Evolutionary conservation across 2,329 filamentous ascomycete species (phyloP).

Genomic region (Paecilomyces formosus): DNA sequence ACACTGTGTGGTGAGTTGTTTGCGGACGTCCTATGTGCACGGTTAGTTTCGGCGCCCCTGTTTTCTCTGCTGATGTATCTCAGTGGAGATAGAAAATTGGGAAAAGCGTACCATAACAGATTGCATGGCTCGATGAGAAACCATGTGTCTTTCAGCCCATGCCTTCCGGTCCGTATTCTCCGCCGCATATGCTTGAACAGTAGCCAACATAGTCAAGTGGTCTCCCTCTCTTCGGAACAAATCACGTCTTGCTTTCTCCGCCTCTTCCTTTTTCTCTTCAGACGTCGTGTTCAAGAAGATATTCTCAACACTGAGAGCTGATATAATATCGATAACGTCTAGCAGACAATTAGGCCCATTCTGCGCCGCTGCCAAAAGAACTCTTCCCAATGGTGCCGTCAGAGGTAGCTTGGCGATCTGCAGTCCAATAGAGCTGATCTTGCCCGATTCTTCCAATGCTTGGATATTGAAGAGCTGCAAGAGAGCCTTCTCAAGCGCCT

Average conservation of each 20-base stretch:
- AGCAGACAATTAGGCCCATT: conserved; percentile 65
- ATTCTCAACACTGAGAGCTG: conserved; percentile 57
- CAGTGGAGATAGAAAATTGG: not conserved
- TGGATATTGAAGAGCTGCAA: conserved; percentile 72
- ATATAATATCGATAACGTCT: conserved; percentile 79
- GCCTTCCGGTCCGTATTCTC: conserved; percentile 52
- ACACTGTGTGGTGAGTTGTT: conserved; percentile 53
- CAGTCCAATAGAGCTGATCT: conserved; percentile 64
- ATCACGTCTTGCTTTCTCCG: conserved; percentile 47
- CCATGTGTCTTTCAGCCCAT: conserved; percentile 53
- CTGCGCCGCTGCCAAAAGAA: conserved; percentile 70
- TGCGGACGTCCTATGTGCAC: conserved; percentile 47
- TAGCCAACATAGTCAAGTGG: conserved; percentile 55
- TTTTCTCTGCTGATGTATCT: not conserved
- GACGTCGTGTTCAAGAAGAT: conserved; percentile 54
- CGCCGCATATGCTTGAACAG: conserved; percentile 52
- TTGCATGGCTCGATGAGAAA: conserved; percentile 59
- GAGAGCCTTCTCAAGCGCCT: conserved; percentile 74
- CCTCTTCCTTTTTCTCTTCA: conserved; percentile 54
- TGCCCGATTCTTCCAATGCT: conserved; percentile 63
- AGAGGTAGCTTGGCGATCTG: conserved; percentile 80
- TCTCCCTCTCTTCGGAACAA: conserved; percentile 56
- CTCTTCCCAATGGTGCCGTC: conserved; percentile 70
- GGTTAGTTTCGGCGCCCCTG: conserved; percentile 5
- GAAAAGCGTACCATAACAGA: conserved; percentile 47